A percentile compares a stretch with the other conserved stretches of the same genome.
Evolutionary conservation across 805 yeast species (phyloP).

Genomic region (Zygoascus bituminiphila): DNA sequence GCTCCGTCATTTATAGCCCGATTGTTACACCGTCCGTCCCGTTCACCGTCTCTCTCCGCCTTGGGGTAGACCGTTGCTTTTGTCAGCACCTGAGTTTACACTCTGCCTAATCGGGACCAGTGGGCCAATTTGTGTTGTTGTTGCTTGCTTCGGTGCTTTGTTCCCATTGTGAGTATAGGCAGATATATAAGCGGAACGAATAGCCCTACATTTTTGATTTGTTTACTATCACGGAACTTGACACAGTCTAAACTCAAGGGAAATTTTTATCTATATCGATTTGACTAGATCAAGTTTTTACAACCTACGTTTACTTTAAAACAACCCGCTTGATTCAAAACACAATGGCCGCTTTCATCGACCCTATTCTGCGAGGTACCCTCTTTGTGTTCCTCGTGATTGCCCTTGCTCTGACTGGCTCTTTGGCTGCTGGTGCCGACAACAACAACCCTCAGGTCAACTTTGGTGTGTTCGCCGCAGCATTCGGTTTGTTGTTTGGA

Average conservation of each 20-base stretch:
- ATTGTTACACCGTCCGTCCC: no score
- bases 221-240: no score
- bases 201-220: no score
- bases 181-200: neutral
- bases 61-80: neutral
- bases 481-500: conserved; percentile 76
- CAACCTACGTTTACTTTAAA: neutral
- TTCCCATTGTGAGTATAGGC: neutral
- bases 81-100: neutral
- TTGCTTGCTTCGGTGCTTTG: neutral
- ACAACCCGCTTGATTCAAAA: neutral
- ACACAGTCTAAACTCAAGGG: no score
- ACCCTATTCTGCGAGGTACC: conserved; percentile 61
- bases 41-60: no score
- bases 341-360: conserved; percentile 37
- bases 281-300: no score
- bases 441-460: conserved; percentile 65
- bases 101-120: neutral
- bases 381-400: conserved; percentile 72
- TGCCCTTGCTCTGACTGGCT: conserved; percentile 80
- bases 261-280: no score
- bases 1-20: no score
- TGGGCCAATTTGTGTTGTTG: neutral
- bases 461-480: conserved; percentile 78
- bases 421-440: conserved; percentile 57